phyloP scores from a whole-genome alignment of 345 rosid species.

The Melaleuca alternifolia region DNA sequence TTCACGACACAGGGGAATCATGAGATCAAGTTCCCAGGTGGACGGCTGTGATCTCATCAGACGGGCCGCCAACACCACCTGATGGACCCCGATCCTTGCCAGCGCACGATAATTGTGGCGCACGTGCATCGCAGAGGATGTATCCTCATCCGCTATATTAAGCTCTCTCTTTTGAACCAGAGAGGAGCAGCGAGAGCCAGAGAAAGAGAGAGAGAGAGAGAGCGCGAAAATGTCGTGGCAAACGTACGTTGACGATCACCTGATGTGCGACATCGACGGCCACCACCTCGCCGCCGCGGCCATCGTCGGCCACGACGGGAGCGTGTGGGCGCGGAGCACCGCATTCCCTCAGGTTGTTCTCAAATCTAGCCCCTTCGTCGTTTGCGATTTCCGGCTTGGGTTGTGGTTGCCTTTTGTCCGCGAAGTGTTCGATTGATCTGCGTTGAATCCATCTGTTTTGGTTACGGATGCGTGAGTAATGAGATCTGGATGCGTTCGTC shows the following conservation, averaged over 20 bases:
- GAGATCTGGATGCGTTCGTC: not conserved
- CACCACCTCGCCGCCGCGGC: conserved; percentile 27
- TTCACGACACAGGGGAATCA: not conserved
- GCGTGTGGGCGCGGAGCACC: conserved; percentile 41
- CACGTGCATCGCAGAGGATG: not conserved
- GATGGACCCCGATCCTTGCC: not conserved
- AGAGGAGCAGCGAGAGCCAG: not conserved
- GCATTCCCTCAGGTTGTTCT: conserved; percentile 18
- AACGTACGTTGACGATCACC: conserved; percentile 36
- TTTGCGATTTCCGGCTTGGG: not conserved
- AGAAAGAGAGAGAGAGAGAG: not conserved
- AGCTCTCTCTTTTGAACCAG: conserved; percentile 6
- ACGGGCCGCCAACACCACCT: not conserved
- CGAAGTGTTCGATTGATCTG: not conserved
- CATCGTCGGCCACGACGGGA: conserved; percentile 40
- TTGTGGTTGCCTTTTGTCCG: not conserved
- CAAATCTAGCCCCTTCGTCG: not conserved
- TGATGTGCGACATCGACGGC: conserved; percentile 41
- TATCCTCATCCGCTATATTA: conserved; percentile 9
- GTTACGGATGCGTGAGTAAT: not conserved
- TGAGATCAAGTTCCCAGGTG: not conserved
- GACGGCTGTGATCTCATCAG: not conserved
- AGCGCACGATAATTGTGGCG: not conserved
- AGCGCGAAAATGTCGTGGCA: conserved; percentile 38
- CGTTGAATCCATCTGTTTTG: not conserved